phyloP scores from a whole-genome alignment of 2,329 filamentous ascomycete genomes.

The Cercospora janseana region DNA sequence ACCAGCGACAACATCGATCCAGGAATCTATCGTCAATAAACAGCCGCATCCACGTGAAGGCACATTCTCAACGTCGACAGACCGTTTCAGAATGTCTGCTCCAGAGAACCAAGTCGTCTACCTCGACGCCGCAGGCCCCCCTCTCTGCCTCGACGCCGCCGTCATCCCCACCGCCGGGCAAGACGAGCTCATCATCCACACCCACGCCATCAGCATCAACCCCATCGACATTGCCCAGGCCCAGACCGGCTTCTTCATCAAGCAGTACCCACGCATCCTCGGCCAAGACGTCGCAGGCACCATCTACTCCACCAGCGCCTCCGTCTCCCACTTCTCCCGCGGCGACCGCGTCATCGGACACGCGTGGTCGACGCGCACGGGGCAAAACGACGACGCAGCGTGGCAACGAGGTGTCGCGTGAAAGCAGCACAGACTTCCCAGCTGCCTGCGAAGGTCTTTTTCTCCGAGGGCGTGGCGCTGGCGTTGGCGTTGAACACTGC shows the following conservation, averaged over 20 bases:
- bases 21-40: too few relatives aligned
- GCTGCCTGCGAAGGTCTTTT: constrained; percentile 39
- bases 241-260: constrained; percentile 32
- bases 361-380: constrained; percentile 23
- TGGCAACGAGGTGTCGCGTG: constrained; percentile 35
- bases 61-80: too few relatives aligned
- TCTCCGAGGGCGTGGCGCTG: constrained; percentile 40
- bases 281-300: constrained; percentile 39
- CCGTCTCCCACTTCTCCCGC: constrained; percentile 33
- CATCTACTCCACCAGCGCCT: constrained; percentile 36
- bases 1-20: too few relatives aligned
- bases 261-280: constrained; percentile 37
- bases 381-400: constrained; percentile 18
- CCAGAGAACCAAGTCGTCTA: constrained; percentile 23
- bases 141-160: constrained; percentile 26
- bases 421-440: constrained; percentile 36
- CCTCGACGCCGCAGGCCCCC: constrained; percentile 18
- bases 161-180: constrained; percentile 31
- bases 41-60: too few relatives aligned
- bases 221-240: constrained; percentile 39
- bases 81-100: too few relatives aligned
- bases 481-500: constrained; percentile 10
- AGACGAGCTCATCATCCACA: constrained; percentile 37
- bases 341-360: constrained; percentile 38
- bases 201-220: constrained; percentile 39